Evolutionary conservation across 2,329 filamentous ascomycete genomes (phyloP).

Genomic region (Diaporthe vexans): DNA sequence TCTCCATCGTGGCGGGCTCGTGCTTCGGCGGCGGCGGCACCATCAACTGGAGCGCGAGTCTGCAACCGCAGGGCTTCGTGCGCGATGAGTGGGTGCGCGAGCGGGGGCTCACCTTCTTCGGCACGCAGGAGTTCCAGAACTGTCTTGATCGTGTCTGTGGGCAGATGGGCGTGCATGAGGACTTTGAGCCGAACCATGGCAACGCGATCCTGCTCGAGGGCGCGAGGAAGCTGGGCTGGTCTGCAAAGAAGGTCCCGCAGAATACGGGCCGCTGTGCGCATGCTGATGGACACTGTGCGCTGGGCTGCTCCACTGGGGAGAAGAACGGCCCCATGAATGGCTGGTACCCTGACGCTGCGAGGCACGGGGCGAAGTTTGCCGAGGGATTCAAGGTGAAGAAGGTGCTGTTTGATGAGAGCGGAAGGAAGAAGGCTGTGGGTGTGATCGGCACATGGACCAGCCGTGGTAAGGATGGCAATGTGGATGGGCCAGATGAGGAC

Average conservation of each 20-base stretch:
- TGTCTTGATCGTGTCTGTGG: slow-evolving; percentile 82
- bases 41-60: slow-evolving; percentile 81
- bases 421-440: slow-evolving; percentile 72
- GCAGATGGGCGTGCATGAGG: slow-evolving; percentile 80
- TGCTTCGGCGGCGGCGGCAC: slow-evolving; percentile 88
- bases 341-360: slow-evolving; percentile 82
- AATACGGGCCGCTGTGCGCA: slow-evolving; percentile 81
- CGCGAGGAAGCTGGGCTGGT: slow-evolving; percentile 78
- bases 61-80: slow-evolving; percentile 78
- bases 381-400: slow-evolving; percentile 82
- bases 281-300: slow-evolving; percentile 73
- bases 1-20: slow-evolving; percentile 75
- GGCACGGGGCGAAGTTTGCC: slow-evolving; percentile 81
- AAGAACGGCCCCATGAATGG: slow-evolving; percentile 83
- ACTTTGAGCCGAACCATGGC: slow-evolving; percentile 78
- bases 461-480: slow-evolving; percentile 67
- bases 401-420: slow-evolving; percentile 73
- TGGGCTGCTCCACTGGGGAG: slow-evolving; percentile 73
- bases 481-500: slow-evolving; percentile 50
- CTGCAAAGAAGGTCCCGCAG: slow-evolving; percentile 77
- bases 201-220: slow-evolving; percentile 80
- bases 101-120: slow-evolving; percentile 78
- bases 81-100: slow-evolving; percentile 81
- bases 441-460: slow-evolving; percentile 81
- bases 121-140: slow-evolving; percentile 77